Percentiles rank a stretch among this genome's conserved stretches.
phyloP scores from a whole-genome alignment of 2,329 filamentous ascomycete genomes.

The Pezicula neosporulosa region DNA sequence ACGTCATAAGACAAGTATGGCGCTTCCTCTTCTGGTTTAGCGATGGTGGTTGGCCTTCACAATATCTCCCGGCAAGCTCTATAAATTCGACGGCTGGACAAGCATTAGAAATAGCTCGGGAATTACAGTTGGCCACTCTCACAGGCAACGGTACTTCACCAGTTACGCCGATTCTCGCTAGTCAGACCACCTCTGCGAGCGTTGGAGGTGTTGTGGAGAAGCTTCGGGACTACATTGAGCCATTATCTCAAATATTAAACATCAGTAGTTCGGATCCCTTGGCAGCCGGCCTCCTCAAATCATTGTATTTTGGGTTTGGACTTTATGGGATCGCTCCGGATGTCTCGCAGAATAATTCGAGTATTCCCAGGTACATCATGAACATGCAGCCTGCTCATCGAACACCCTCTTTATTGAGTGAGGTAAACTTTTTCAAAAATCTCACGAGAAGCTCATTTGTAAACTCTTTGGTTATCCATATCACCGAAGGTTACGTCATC shows the following conservation, averaged over 20 bases:
- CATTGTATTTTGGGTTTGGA: slow-evolving; percentile 22
- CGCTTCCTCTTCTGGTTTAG: slow-evolving; percentile 81
- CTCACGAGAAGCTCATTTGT: slow-evolving; percentile 66
- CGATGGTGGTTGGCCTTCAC: slow-evolving; percentile 28
- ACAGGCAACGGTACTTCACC: slow-evolving; percentile 26
- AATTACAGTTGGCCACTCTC: slow-evolving; percentile 20
- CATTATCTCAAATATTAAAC: slow-evolving; percentile 23
- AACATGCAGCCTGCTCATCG: slow-evolving; percentile 3
- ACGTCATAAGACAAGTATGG: slow-evolving; percentile 89
- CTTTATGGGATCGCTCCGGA: slow-evolving; percentile 10
- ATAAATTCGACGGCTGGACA: slow-evolving; percentile 13
- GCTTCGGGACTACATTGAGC: slow-evolving; percentile 24
- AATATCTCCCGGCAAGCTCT: slow-evolving; percentile 8
- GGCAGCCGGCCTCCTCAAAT: slow-evolving; percentile 20
- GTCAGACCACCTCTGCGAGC: slow-evolving; percentile 34
- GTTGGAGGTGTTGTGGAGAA: slow-evolving; percentile 34
- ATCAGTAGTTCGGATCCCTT: slow-evolving; percentile 22
- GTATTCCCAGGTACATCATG: slow-evolving; percentile 5
- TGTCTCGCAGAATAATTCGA: slow-evolving; percentile 7
- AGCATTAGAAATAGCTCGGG: slow-evolving; percentile 18
- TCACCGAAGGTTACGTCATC: slow-evolving; percentile 90
- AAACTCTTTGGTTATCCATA: slow-evolving; percentile 77
- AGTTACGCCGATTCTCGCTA: slow-evolving; percentile 22
- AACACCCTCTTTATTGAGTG: slow-evolving; percentile 48
- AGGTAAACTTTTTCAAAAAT: slow-evolving; percentile 53